Percentiles rank a stretch among this genome's conserved stretches.
These are phyloP conservation scores for Didymella pomorum DNA, from an alignment of 2,329 filamentous ascomycete species.

Conservation along the genomic window DNA sequence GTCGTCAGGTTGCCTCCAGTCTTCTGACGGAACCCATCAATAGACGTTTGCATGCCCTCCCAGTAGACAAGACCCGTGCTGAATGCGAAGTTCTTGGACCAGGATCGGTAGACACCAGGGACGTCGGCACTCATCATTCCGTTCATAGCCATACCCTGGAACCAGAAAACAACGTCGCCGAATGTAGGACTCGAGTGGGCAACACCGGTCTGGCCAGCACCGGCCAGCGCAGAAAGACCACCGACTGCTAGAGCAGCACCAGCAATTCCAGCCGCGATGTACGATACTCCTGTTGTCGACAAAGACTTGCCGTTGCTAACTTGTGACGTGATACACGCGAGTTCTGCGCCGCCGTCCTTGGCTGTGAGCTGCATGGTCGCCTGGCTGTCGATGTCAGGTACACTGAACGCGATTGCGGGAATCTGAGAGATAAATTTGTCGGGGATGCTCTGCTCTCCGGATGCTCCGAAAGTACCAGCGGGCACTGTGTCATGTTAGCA, in stretches of 20 bases:
- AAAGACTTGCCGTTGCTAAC: conserved; percentile 90
- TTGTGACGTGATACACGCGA: conserved; percentile 83
- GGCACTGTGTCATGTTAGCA: conserved; percentile 66
- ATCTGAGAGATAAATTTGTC: conserved; percentile 75
- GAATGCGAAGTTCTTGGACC: conserved; percentile 92
- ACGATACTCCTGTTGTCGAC: conserved; percentile 77
- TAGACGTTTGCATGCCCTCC: conserved; percentile 78
- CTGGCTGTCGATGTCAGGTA: conserved; percentile 88
- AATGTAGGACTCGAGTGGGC: conserved; percentile 82
- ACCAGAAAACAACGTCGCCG: conserved; percentile 83
- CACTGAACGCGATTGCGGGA: conserved; percentile 84
- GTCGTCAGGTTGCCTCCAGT: conserved; percentile 88
- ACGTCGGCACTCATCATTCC: conserved; percentile 94
- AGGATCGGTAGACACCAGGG: conserved; percentile 86
- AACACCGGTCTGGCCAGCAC: conserved; percentile 59
- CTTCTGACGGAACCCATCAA: conserved; percentile 79
- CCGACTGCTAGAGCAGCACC: conserved; percentile 81
- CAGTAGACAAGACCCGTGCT: conserved; percentile 85
- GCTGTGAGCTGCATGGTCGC: conserved; percentile 79
- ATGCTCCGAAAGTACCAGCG: conserved; percentile 74
- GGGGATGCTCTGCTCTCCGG: conserved; percentile 76
- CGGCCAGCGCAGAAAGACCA: conserved; percentile 72
- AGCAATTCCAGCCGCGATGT: conserved; percentile 82
- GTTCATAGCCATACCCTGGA: conserved; percentile 93
- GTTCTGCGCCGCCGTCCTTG: conserved; percentile 64